Conservation (phyloP, 78 protist genomes). For the Polysphondylium violaceum region DNA sequence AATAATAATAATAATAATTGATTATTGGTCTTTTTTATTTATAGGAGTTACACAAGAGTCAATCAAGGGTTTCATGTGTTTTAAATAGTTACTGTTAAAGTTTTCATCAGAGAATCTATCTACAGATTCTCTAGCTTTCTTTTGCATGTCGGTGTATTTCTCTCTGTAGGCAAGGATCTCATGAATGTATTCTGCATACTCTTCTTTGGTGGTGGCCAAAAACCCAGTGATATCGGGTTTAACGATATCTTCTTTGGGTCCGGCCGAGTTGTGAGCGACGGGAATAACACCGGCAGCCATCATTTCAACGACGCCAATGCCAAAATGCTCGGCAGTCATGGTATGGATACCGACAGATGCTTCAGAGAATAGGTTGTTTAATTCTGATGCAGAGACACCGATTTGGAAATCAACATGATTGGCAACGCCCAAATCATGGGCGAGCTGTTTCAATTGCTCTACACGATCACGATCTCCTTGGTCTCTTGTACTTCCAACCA, state of each 20-base stretch:
- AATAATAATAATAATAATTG: too few relatives aligned
- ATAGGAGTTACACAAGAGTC: too few relatives aligned
- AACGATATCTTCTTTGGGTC: constrained; percentile 90
- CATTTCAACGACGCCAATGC: constrained; percentile 95
- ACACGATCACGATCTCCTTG: constrained; percentile 87
- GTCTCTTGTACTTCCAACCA: constrained; percentile 90
- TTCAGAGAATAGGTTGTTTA: constrained; percentile 22
- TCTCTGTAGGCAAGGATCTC: constrained; percentile 61
- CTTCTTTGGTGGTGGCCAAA: constrained; percentile 85
- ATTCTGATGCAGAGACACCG: constrained; percentile 10
- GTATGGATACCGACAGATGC: constrained; percentile 94
- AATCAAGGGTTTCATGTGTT: constrained; percentile 1
- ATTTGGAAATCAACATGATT: constrained; percentile 39
- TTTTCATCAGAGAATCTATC: constrained; percentile 71
- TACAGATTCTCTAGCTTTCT: constrained; percentile 60
- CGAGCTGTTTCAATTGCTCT: constrained; percentile 19
- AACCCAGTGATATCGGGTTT: constrained; percentile 62
- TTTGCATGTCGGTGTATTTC: constrained; percentile 57
- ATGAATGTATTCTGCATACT: constrained; percentile 84
- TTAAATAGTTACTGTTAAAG: constrained; percentile 31
- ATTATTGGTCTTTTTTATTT: too few relatives aligned
- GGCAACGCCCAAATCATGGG: constrained; percentile 34
- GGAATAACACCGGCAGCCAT: constrained; percentile 91
- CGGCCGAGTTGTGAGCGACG: constrained; percentile 90
- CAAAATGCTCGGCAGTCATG: constrained; percentile 97